Evolutionary conservation across 345 rosid species (phyloP).

Genomic region (Pistacia vera): DNA sequence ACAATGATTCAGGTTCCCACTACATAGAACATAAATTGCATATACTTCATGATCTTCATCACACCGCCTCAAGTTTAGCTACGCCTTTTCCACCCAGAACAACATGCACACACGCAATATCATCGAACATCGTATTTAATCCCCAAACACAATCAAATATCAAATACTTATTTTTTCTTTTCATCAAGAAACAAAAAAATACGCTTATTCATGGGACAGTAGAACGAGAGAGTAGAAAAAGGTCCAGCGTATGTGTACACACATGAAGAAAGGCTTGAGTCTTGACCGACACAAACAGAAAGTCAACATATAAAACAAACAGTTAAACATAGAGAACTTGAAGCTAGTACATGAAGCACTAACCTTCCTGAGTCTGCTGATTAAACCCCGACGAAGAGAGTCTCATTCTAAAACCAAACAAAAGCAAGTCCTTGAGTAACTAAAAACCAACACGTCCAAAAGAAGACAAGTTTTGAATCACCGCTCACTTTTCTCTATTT

Average conservation of each 20-base stretch:
- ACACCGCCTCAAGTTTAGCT: conserved; percentile 3
- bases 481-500: conserved; percentile 5
- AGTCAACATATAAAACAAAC: not conserved
- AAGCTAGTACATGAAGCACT: conserved; percentile 2
- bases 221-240: too few relatives aligned
- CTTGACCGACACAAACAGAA: not conserved
- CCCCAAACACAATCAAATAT: not conserved
- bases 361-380: conserved; percentile 60
- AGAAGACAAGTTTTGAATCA: not conserved
- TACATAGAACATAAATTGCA: not conserved
- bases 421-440: conserved; percentile 4
- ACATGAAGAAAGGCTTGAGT: too few relatives aligned
- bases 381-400: conserved; percentile 55
- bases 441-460: conserved; percentile 10
- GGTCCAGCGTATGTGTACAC: too few relatives aligned
- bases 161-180: not conserved
- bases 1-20: not conserved
- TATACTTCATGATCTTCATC: not conserved
- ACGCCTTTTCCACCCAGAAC: not conserved
- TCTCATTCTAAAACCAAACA: conserved; percentile 43
- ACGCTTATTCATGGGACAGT: too few relatives aligned
- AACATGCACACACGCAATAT: not conserved
- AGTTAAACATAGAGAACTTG: not conserved
- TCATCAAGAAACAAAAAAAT: too few relatives aligned
- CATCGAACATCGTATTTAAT: not conserved